A percentile compares a stretch with the other conserved stretches of the same genome.
Evolutionary conservation across 2,329 filamentous ascomycete genomes (phyloP).

Genomic region (Teratosphaeria viscida): DNA sequence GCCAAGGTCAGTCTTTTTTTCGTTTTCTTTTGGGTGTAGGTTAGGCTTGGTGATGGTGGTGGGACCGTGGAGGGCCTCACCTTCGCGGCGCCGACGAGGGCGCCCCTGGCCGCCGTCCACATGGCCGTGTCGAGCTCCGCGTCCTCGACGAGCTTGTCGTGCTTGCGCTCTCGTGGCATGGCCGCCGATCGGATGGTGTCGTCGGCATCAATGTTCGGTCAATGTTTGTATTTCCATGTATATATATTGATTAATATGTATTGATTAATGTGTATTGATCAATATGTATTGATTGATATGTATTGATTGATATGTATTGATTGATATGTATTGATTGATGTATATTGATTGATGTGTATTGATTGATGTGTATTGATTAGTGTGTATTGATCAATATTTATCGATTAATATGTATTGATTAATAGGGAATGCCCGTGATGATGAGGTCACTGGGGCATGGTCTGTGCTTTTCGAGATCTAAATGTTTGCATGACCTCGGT

Average conservation of each 20-base stretch:
- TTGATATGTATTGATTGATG: background rate
- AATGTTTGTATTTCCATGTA: background rate
- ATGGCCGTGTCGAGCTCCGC: slow-evolving; percentile 60
- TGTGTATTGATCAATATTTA: too few species aligned
- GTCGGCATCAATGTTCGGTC: background rate
- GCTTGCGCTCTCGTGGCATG: background rate
- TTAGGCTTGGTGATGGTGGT: too few species aligned
- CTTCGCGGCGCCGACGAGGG: slow-evolving; percentile 55
- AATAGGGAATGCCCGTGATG: too few species aligned
- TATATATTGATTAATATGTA: too few species aligned
- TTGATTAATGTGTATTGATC: too few species aligned
- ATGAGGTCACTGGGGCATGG: background rate
- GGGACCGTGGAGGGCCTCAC: slow-evolving; percentile 22
- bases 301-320: too few species aligned
- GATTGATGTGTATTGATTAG: too few species aligned
- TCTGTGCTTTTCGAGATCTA: background rate
- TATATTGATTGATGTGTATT: background rate
- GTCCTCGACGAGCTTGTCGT: slow-evolving; percentile 41
- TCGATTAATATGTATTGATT: too few species aligned
- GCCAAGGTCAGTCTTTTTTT: background rate
- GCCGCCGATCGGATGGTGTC: background rate
- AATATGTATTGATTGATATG: too few species aligned
- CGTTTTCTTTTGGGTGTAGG: background rate
- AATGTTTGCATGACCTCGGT: background rate
- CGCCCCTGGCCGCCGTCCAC: slow-evolving; percentile 61